Evolutionary conservation across 169 alveolate genomes (phyloP).

Genomic region (Hammondia hammondi): DNA sequence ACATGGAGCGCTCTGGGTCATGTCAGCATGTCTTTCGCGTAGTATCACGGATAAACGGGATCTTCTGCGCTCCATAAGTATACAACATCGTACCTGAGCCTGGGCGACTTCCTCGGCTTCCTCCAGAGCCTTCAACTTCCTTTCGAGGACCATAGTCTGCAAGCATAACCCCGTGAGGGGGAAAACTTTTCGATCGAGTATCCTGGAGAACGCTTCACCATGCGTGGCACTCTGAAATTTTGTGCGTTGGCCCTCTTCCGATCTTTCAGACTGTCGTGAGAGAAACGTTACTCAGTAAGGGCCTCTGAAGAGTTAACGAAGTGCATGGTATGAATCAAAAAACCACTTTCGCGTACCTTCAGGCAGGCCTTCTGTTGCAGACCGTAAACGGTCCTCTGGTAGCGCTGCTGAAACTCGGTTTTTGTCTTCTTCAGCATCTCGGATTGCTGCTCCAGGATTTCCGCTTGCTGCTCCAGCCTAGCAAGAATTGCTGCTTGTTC

Average conservation of each 20-base stretch:
- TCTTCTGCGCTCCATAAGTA: too few species aligned
- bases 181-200: too few species aligned
- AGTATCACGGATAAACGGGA: too few species aligned
- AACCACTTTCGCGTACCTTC: conserved; percentile 20
- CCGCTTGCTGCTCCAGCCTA: conserved; percentile 31
- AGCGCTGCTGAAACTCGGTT: not conserved
- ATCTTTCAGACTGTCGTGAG: too few species aligned
- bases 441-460: conserved; percentile 49
- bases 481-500: conserved; percentile 18
- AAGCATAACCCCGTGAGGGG: not conserved
- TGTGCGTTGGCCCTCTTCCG: too few species aligned
- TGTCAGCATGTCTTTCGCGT: too few species aligned
- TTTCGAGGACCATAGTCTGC: conserved; percentile 51
- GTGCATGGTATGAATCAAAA: too few species aligned
- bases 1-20: too few species aligned
- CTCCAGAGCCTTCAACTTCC: conserved; percentile 44
- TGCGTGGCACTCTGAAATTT: too few species aligned
- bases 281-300: too few species aligned
- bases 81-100: conserved; percentile 34
- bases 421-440: not conserved
- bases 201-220: too few species aligned
- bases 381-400: conserved; percentile 33
- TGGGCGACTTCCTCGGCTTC: conserved; percentile 57
- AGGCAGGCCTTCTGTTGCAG: conserved; percentile 43
- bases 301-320: too few species aligned